These are phyloP conservation scores for Terfezia claveryi DNA, from an alignment of 495 filamentous ascomycete genomes.

Conservation along the genomic window DNA sequence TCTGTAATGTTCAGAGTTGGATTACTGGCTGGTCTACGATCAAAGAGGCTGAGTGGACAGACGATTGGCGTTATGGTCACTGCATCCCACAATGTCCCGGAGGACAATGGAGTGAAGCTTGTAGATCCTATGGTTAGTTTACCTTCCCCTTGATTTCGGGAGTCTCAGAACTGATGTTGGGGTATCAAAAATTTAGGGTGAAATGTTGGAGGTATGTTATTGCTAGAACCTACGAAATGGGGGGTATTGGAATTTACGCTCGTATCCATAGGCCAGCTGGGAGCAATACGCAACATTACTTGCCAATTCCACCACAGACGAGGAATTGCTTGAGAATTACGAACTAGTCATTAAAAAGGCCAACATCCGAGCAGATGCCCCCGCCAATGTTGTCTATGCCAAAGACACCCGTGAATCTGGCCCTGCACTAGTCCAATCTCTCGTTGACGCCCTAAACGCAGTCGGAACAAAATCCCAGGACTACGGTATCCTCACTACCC, in stretches of 20 bases:
- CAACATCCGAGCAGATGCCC: constrained; percentile 46
- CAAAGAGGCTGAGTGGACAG: constrained; percentile 65
- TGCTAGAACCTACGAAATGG: constrained; percentile 20
- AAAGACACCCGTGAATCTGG: constrained; percentile 87
- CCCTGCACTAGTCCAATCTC: constrained; percentile 51
- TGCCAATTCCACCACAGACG: constrained; percentile 58
- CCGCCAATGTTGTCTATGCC: constrained; percentile 67
- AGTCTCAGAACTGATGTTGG: neutral
- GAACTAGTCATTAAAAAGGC: constrained; percentile 45
- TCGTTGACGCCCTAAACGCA: constrained; percentile 55
- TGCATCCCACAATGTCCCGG: constrained; percentile 88
- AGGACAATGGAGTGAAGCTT: constrained; percentile 95
- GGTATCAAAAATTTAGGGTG: constrained; percentile 34
- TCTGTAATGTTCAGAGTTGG: constrained; percentile 81
- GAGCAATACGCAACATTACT: constrained; percentile 68
- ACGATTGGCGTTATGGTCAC: constrained; percentile 98
- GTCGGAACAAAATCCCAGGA: constrained; percentile 52
- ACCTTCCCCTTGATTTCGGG: neutral
- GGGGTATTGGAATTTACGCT: neutral
- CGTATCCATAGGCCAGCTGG: constrained; percentile 38
- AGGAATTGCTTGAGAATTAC: constrained; percentile 53
- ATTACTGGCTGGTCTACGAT: constrained; percentile 72
- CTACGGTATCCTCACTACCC: constrained; percentile 74
- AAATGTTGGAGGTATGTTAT: constrained; percentile 64
- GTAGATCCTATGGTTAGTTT: constrained; percentile 69